phyloP scores from a whole-genome alignment of 208 protist species.

The Porcisia hertigi region DNA sequence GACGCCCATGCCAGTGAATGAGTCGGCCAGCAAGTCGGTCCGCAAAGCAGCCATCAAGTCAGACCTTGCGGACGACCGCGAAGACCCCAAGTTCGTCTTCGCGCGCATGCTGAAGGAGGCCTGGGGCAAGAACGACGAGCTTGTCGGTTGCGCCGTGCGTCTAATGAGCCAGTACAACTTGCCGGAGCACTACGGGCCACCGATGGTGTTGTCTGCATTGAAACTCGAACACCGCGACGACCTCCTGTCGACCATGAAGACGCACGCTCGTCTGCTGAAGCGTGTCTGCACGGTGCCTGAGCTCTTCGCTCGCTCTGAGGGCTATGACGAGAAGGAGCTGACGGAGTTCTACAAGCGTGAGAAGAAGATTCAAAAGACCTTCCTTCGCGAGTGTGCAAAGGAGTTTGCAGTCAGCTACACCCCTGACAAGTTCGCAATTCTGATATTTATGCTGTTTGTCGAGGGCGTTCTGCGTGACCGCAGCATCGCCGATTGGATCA shows the following conservation, averaged over 20 bases:
- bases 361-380: slow-evolving; percentile 54
- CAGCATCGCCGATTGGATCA: slow-evolving; percentile 59
- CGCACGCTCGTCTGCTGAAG: slow-evolving; percentile 56
- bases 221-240: slow-evolving; percentile 37
- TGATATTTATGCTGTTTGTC: slow-evolving; percentile 80
- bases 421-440: slow-evolving; percentile 56
- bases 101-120: slow-evolving; percentile 50
- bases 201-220: slow-evolving; percentile 56
- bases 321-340: slow-evolving; percentile 61
- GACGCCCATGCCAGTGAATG: slow-evolving; percentile 12
- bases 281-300: slow-evolving; percentile 65
- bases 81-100: slow-evolving; percentile 43
- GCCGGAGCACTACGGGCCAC: slow-evolving; percentile 51
- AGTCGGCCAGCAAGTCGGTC: neutral
- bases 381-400: slow-evolving; percentile 60
- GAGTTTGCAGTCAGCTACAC: slow-evolving; percentile 43
- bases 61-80: slow-evolving; percentile 39
- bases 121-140: slow-evolving; percentile 35
- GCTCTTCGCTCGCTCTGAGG: slow-evolving; percentile 38
- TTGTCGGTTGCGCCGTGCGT: slow-evolving; percentile 53
- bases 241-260: slow-evolving; percentile 55
- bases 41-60: slow-evolving; percentile 29
- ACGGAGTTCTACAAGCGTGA: slow-evolving; percentile 67
- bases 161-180: slow-evolving; percentile 80
- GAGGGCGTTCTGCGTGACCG: slow-evolving; percentile 64